These are phyloP conservation scores for Rhodotorula sp. DNA, from an alignment of 1,284 basidiomycete genomes.

Conservation along the genomic window DNA sequence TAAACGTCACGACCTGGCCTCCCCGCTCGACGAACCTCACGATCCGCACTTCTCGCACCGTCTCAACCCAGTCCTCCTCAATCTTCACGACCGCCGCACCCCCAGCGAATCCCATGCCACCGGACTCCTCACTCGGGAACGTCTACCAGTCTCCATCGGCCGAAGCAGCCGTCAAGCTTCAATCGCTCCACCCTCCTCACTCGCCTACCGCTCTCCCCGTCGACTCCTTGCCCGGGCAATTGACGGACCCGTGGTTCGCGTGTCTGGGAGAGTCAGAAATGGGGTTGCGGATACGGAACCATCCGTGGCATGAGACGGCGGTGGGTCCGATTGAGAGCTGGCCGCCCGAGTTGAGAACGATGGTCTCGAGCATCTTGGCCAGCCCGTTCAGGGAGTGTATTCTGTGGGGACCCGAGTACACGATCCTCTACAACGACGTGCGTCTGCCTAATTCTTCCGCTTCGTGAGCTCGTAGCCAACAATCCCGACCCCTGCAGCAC, in stretches of 20 bases:
- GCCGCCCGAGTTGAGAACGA: slow-evolving; percentile 24
- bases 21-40: not conserved
- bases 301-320: slow-evolving; percentile 17
- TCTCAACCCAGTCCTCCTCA: not conserved
- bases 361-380: slow-evolving; percentile 29
- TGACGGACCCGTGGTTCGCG: not conserved
- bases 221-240: not conserved
- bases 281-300: slow-evolving; percentile 15
- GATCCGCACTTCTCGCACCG: not conserved
- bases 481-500: not conserved
- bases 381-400: slow-evolving; percentile 32
- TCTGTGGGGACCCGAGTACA: slow-evolving; percentile 19
- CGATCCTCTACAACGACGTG: slow-evolving; percentile 30
- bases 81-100: not conserved
- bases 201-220: not conserved
- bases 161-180: not conserved
- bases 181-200: not conserved
- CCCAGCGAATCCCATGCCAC: not conserved
- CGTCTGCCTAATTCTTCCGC: not conserved
- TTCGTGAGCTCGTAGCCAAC: not conserved
- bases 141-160: slow-evolving; percentile 1
- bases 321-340: slow-evolving; percentile 28
- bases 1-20: not conserved
- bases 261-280: slow-evolving; percentile 20
- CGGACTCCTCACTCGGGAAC: not conserved